Base-by-base conservation (phyloP, 2,329 filamentous ascomycete genomes). In the Phialophora tarda region DNA sequence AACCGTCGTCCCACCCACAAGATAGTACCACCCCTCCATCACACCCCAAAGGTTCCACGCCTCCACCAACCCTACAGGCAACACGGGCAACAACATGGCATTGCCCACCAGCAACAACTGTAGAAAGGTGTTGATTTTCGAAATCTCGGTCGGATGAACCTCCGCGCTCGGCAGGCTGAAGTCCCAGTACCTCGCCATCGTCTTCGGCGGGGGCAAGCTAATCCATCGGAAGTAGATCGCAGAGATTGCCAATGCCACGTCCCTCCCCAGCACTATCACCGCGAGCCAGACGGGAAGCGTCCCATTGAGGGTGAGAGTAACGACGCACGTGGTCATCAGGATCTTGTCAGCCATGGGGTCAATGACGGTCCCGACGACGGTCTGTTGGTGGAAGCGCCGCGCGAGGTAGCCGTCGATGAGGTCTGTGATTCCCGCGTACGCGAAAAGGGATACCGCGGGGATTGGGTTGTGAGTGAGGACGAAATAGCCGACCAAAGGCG, bases 221-320 rank as follows among this genome's bases (percentile, higher is more conserved):
- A 97, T 96, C 86, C 92, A 98, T 70, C 95, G 90, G 78, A 95
- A 98, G 82, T 97, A 98, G 72, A 99, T 89, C 26, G 95, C 95
- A 1, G 93, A 88, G 24, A 97, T 84, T 28, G 86, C 93, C 4
- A 99, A 85, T 23, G 89, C 91, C 50, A 91, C 86, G 74, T 99
- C 95, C 51, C 95, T 88, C 30, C 93, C 93, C 3, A 99, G 86
- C 68, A 99, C 97, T 58, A 98, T 88, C n/a, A 85, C 85, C 2
- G 93, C 93, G 2, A 98, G 84, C 87, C 93, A 97, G 44, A 93
- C 89, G 91, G 94, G 93, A 59, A 99, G 83, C 14, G 88, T 86
- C 3, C 92, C 93, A 73, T 97, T 93, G 69, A 90, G 83, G 3
- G 93, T 93, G 53, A 98, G 81, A 71, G 91, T 93, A 12, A 94